Evolutionary conservation across 495 filamentous ascomycete species (phyloP).

Genomic region (Aspergillus taichungensis): DNA sequence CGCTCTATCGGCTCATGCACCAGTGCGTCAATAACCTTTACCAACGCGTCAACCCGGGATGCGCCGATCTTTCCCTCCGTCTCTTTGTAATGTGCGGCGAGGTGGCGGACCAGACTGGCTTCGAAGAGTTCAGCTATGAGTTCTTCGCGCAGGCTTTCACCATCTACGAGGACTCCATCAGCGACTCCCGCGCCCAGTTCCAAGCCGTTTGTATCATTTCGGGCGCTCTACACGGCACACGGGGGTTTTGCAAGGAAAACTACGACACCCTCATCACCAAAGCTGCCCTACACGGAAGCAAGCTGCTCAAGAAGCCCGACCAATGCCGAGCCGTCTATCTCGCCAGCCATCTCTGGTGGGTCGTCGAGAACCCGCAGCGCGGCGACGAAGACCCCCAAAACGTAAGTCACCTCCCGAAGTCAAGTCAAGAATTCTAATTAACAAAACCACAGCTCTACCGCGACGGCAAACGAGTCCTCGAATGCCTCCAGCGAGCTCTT

Average conservation of each 20-base stretch:
- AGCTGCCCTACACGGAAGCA: slow-evolving; percentile 91
- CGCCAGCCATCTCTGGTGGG: slow-evolving; percentile 97
- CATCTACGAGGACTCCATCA: slow-evolving; percentile 92
- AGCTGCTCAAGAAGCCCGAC: slow-evolving; percentile 94
- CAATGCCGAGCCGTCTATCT: slow-evolving; percentile 95
- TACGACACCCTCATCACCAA: slow-evolving; percentile 99
- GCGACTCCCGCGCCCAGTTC: slow-evolving; percentile 91
- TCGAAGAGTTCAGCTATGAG: slow-evolving; percentile 94
- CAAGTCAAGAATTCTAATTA: slow-evolving; percentile 4
- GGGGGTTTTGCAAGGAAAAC: slow-evolving; percentile 89
- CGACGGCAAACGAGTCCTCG: slow-evolving; percentile 91
- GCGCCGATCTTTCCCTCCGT: slow-evolving; percentile 78
- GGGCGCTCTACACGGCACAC: slow-evolving; percentile 73
- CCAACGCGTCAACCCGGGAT: slow-evolving; percentile 69
- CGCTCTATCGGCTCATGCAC: slow-evolving; percentile 93
- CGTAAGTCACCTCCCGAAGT: slow-evolving; percentile 42
- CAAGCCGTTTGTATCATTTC: slow-evolving; percentile 95
- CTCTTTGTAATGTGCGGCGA: slow-evolving; percentile 88
- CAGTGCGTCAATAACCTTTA: slow-evolving; percentile 80
- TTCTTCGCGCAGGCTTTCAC: slow-evolving; percentile 99
- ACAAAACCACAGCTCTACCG: slow-evolving; percentile 66
- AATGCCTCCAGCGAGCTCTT: slow-evolving; percentile 90
- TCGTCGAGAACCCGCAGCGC: slow-evolving; percentile 72
- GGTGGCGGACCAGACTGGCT: slow-evolving; percentile 82
- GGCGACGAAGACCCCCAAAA: slow-evolving; percentile 76